These are phyloP conservation scores for Aspergillus persii DNA, from an alignment of 2,329 filamentous ascomycete genomes.

Conservation along the genomic window DNA sequence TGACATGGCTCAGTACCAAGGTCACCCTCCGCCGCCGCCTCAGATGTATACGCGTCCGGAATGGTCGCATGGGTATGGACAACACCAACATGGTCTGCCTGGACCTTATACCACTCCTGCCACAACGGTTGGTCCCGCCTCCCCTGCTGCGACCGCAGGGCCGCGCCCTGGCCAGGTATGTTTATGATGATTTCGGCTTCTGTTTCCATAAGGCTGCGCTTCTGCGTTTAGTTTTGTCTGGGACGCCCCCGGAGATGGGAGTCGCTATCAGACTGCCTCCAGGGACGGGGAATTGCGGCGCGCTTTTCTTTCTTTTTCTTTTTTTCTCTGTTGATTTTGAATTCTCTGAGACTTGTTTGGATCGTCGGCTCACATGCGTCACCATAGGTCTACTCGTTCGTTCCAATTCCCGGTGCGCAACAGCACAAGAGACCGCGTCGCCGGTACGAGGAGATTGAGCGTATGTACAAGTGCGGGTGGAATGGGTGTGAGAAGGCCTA, in stretches of 20 bases:
- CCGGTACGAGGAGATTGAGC: conserved; percentile 96
- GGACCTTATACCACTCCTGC: conserved; percentile 52
- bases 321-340: neutral
- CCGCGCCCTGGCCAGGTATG: conserved; percentile 63
- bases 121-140: conserved; percentile 58
- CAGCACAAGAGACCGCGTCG: conserved; percentile 94
- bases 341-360: neutral
- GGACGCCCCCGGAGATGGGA: conserved; percentile 21
- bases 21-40: conserved; percentile 46
- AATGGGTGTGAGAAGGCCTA: conserved; percentile 99
- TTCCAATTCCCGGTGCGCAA: conserved; percentile 92
- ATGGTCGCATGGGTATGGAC: conserved; percentile 46
- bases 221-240: conserved; percentile 29
- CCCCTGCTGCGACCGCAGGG: conserved; percentile 59
- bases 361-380: conserved; percentile 20
- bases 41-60: conserved; percentile 49
- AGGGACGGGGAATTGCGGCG: conserved; percentile 17
- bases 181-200: conserved; percentile 40
- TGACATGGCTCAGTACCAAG: conserved; percentile 75
- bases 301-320: conserved; percentile 17
- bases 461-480: conserved; percentile 99
- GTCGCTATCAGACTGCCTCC: conserved; percentile 17
- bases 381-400: conserved; percentile 88
- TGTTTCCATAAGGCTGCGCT: conserved; percentile 31
- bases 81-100: conserved; percentile 48